Conservation (phyloP, 495 filamentous ascomycete genomes). For the Penicillium cataractarum region DNA sequence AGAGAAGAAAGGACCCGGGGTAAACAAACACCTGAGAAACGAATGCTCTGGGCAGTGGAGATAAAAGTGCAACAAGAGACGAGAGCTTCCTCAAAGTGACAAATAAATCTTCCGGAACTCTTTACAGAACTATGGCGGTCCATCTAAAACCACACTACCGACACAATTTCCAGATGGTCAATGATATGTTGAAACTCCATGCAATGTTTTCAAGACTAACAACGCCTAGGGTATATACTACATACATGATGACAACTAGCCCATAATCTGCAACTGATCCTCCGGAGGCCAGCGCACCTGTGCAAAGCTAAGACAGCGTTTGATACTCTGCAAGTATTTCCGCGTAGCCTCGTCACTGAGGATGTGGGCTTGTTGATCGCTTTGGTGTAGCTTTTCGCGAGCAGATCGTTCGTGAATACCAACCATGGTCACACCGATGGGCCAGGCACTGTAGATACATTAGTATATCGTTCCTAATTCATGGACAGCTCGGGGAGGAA, state of each 20-base stretch:
- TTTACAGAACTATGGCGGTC: too few species aligned
- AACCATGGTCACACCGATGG: constrained; percentile 99
- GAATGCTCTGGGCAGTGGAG: too few species aligned
- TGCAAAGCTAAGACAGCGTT: constrained; percentile 93
- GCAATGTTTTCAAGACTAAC: not conserved
- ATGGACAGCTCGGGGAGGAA: not conserved
- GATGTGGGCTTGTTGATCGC: constrained; percentile 88
- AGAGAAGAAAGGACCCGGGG: too few species aligned
- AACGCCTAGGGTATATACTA: constrained; percentile 18
- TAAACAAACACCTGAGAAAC: too few species aligned
- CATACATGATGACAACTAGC: constrained; percentile 29
- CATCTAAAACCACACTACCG: too few species aligned
- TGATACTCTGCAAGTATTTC: constrained; percentile 97
- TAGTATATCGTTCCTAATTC: constrained; percentile 14
- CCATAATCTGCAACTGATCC: constrained; percentile 93
- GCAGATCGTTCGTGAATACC: constrained; percentile 97
- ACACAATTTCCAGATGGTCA: not conserved
- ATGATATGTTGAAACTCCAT: not conserved
- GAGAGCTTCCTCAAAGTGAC: too few species aligned
- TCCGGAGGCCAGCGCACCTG: constrained; percentile 96
- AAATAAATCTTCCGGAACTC: too few species aligned
- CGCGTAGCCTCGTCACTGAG: constrained; percentile 94
- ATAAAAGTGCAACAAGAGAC: too few species aligned
- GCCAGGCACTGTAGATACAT: constrained; percentile 70
- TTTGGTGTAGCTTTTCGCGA: constrained; percentile 90